Percentiles rank a stretch among this genome's conserved stretches.
Evolutionary conservation across 306 rosid genomes (phyloP).

Genomic region (Acacia confusa): DNA sequence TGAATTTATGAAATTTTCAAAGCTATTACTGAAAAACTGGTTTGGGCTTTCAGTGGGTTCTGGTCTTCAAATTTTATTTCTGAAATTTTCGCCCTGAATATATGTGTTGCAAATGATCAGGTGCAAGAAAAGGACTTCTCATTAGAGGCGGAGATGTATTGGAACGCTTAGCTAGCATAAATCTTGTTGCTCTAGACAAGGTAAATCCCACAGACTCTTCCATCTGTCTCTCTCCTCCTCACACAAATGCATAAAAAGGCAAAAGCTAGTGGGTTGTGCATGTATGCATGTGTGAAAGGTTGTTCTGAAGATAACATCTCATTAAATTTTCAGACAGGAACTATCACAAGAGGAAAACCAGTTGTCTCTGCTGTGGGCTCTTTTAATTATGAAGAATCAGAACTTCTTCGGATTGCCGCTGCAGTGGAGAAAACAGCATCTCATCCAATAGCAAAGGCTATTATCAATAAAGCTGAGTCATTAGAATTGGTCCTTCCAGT

Average conservation of each 20-base stretch:
- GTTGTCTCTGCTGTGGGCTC: slow-evolving; percentile 71
- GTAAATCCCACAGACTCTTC: slow-evolving; percentile 38
- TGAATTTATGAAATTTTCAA: slow-evolving; percentile 14
- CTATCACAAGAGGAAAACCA: slow-evolving; percentile 96
- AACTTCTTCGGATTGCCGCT: slow-evolving; percentile 86
- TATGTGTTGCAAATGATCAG: slow-evolving; percentile 48
- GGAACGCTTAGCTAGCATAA: slow-evolving; percentile 78
- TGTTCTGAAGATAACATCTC: slow-evolving; percentile 26
- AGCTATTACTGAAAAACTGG: not conserved
- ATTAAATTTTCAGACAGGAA: slow-evolving; percentile 81
- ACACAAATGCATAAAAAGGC: not conserved
- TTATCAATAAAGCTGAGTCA: slow-evolving; percentile 72
- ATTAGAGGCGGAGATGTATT: slow-evolving; percentile 95
- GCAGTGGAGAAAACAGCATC: slow-evolving; percentile 98
- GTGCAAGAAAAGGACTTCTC: slow-evolving; percentile 96
- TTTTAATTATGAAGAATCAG: slow-evolving; percentile 58
- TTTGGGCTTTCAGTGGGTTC: slow-evolving; percentile 7
- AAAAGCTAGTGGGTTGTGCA: not conserved
- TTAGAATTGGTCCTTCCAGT: slow-evolving; percentile 69
- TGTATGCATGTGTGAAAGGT: not conserved
- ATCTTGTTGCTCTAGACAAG: slow-evolving; percentile 87
- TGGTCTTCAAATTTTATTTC: not conserved
- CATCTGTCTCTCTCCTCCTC: slow-evolving; percentile 1
- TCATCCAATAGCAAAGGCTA: slow-evolving; percentile 97
- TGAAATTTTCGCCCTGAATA: not conserved